Conservation (phyloP, 1,284 basidiomycete species). For the Moesziomyces aphidis region DNA sequence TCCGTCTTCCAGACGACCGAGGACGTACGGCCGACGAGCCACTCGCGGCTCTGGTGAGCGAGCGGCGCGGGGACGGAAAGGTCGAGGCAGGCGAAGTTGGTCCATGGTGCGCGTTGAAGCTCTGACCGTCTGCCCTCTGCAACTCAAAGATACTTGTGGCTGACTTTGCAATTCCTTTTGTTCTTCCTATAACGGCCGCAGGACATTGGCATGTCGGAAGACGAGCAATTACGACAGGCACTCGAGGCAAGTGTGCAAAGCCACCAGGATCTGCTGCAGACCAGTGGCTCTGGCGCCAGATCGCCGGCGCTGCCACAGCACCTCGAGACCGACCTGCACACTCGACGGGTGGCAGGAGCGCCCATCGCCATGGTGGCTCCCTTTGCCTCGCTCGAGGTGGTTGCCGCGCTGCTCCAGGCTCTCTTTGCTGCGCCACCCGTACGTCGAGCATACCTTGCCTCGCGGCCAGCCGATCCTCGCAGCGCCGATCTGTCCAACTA, state of each 20-base stretch:
- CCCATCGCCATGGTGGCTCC: constrained; percentile 45
- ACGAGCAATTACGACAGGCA: constrained; percentile 50
- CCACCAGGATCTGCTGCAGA: constrained; percentile 32
- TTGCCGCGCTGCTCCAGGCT: constrained; percentile 35
- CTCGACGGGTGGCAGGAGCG: constrained; percentile 18
- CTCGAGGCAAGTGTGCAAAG: constrained; percentile 50
- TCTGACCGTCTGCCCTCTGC: not conserved
- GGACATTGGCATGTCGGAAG: constrained; percentile 42
- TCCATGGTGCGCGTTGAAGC: constrained; percentile 21
- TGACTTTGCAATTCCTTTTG: constrained; percentile 2
- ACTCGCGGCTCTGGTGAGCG: not conserved
- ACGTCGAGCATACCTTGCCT: constrained; percentile 27
- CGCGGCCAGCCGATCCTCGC: constrained; percentile 21
- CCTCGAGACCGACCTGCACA: constrained; percentile 26
- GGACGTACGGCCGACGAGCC: constrained; percentile 7
- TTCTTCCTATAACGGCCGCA: not conserved
- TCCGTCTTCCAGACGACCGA: constrained; percentile 1
- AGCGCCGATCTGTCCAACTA: constrained; percentile 34
- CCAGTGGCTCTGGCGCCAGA: constrained; percentile 24
- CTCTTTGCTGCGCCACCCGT: constrained; percentile 32
- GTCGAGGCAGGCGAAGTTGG: constrained; percentile 12
- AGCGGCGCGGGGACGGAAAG: constrained; percentile 3
- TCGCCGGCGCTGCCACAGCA: constrained; percentile 38
- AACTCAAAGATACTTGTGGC: not conserved
- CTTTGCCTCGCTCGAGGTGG: constrained; percentile 38